Evolutionary conservation across 176 grass and related monocot genomes (phyloP).

Genomic region (Phoenix dactylifera): DNA sequence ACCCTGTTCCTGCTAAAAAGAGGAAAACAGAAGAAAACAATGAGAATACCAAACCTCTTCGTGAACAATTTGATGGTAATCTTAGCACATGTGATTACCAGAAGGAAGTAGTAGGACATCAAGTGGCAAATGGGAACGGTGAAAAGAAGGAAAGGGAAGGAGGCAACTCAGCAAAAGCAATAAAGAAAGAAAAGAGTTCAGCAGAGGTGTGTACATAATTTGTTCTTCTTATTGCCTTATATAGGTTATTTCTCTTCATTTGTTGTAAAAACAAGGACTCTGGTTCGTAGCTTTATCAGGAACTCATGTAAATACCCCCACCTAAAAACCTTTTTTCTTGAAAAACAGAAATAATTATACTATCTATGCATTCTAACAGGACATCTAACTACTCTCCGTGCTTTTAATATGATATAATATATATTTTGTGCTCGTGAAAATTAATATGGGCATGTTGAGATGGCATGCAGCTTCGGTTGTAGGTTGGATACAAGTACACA

Average conservation of each 20-base stretch:
- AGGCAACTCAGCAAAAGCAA: constrained; percentile 24
- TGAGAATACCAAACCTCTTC: background rate
- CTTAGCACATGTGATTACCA: background rate
- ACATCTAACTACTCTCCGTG: too few species aligned
- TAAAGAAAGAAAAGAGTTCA: constrained; percentile 55
- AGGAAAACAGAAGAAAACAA: constrained; percentile 37
- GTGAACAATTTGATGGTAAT: background rate
- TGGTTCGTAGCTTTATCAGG: too few species aligned
- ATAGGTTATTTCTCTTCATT: background rate
- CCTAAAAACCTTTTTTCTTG: too few species aligned
- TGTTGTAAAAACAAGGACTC: background rate
- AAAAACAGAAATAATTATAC: too few species aligned
- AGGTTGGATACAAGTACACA: too few species aligned
- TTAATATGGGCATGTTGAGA: too few species aligned
- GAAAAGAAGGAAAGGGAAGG: constrained; percentile 25
- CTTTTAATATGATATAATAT: too few species aligned
- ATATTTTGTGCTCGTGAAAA: too few species aligned
- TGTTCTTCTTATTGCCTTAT: background rate
- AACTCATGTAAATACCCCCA: too few species aligned
- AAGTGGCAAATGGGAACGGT: constrained; percentile 17
- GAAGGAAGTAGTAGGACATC: background rate
- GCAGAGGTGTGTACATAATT: constrained; percentile 40
- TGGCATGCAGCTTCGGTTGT: too few species aligned
- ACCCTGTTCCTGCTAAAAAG: constrained; percentile 40
- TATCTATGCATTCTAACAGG: too few species aligned